Evolutionary conservation across 164 flowering plant genomes (phyloP), one percentile per base, ranked within the genome.

Genomic region (Aristolochia fimbriata): DNA sequence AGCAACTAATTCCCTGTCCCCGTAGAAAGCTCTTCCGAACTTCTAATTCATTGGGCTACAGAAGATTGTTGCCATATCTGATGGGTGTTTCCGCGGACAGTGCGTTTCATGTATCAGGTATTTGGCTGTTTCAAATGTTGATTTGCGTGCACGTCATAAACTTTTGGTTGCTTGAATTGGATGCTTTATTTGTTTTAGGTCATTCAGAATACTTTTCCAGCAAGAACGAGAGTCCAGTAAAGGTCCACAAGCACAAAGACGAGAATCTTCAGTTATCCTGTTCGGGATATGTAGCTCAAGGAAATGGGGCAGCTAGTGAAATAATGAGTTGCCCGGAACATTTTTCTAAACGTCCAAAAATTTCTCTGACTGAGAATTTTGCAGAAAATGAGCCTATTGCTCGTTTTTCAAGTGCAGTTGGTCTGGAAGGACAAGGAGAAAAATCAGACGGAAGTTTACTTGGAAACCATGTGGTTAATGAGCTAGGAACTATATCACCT

Each of bases 1-100:
- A 60, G 63, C 55, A 55, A 17, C 63, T 60, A 6, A 45, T 20
- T 60, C 63, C 55, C 4, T 60, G 63, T 55, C 51, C 79, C 3
- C 70, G 71, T 47, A 10, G 46, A 51, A 82, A 72, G 73, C 59
- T 79, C 31, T 79, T 74, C 56, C 74, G 70, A 53, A 63, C 62
- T 53, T 73, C 77, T 4, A 68, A 65, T 57, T 82, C 83, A 23
- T 55, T 78, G 62, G 75, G 79, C 67, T 82, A 79, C 62, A 82
- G 75, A 69, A 82, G 85, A 65, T 54, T 82, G 76, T 81, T 83
- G 59, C 92, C 92, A 20, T 80, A 57, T 68, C 78, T 85, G 48
- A 77, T 69, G 70, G 77, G 78, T 57, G 62, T 78, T 37, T 62
- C 74, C 1, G 70, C 77, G 53, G 74, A 70, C 45, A 51, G 63